These are phyloP conservation scores for Alternaria infectoria DNA, from an alignment of 2,329 filamentous ascomycete species.

Conservation along the genomic window DNA sequence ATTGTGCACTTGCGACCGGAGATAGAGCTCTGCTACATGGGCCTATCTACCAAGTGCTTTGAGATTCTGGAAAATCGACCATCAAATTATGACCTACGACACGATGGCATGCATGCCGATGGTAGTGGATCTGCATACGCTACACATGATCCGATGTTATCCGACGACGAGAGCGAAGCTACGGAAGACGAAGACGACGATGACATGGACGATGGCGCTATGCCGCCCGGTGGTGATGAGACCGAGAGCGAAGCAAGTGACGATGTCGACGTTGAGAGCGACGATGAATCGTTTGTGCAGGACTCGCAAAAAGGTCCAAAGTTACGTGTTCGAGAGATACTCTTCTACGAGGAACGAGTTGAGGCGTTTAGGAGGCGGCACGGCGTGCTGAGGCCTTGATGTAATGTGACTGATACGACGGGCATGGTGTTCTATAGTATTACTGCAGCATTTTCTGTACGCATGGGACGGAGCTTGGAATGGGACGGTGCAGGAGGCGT, in stretches of 20 bases:
- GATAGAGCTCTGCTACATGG: conserved; percentile 78
- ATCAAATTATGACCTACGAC: conserved; percentile 51
- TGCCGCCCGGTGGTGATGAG: conserved; percentile 54
- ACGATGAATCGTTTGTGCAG: conserved; percentile 59
- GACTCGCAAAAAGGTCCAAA: conserved; percentile 57
- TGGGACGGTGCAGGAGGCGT: conserved; percentile 17
- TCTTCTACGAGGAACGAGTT: conserved; percentile 81
- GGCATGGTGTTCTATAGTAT: conserved; percentile 5
- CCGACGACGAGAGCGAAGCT: conserved; percentile 47
- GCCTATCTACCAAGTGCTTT: conserved; percentile 78
- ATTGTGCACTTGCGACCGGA: conserved; percentile 78
- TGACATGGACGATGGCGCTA: conserved; percentile 58
- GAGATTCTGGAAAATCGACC: conserved; percentile 74
- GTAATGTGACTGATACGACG: conserved; percentile 1
- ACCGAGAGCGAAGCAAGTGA: conserved; percentile 44
- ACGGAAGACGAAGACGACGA: conserved; percentile 57
- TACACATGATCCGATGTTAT: conserved; percentile 40
- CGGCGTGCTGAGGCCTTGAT: conserved; percentile 40
- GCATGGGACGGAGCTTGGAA: conserved; percentile 7
- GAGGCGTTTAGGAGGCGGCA: conserved; percentile 80
- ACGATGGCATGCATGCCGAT: conserved; percentile 37
- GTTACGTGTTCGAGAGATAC: conserved; percentile 75
- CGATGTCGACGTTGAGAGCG: conserved; percentile 52
- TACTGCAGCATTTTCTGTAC: conserved; percentile 6
- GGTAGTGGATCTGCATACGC: conserved; percentile 31